A percentile compares a stretch with the other conserved stretches of the same genome.
These are phyloP conservation scores for Filobasidium floriforme DNA, from an alignment of 768 basidiomycete genomes.

Conservation along the genomic window DNA sequence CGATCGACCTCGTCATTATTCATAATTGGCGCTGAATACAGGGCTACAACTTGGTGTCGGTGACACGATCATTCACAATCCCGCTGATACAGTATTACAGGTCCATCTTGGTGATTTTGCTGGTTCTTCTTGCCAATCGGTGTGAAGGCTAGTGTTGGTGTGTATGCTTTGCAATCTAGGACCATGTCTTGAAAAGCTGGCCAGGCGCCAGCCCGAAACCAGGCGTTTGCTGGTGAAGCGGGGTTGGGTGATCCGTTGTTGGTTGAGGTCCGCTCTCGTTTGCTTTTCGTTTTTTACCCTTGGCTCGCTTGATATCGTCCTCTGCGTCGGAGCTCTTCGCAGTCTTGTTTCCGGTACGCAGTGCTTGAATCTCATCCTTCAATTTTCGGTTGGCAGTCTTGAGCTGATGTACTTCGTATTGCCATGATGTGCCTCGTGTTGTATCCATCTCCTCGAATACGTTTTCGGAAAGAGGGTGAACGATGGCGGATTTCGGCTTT, in stretches of 20 bases:
- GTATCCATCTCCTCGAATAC: constrained; percentile 69
- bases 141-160: no score
- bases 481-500: constrained; percentile 25
- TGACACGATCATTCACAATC: no score
- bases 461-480: constrained; percentile 46
- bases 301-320: constrained; percentile 9
- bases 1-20: no score
- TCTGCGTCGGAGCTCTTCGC: background rate
- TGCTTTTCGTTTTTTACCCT: constrained; percentile 20
- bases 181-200: constrained; percentile 19
- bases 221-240: constrained; percentile 41
- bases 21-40: no score
- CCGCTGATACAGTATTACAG: no score
- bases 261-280: constrained; percentile 22
- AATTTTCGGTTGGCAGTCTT: constrained; percentile 63
- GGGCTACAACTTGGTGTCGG: no score
- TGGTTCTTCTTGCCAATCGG: no score
- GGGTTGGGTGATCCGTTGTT: constrained; percentile 26
- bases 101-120: no score
- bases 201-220: constrained; percentile 40
- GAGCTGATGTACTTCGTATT: constrained; percentile 82
- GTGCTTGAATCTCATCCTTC: constrained; percentile 52
- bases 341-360: background rate
- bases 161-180: background rate
- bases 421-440: constrained; percentile 71